Base-by-base conservation (phyloP, 495 filamentous ascomycete genomes). In the Glarea lozoyensis region DNA sequence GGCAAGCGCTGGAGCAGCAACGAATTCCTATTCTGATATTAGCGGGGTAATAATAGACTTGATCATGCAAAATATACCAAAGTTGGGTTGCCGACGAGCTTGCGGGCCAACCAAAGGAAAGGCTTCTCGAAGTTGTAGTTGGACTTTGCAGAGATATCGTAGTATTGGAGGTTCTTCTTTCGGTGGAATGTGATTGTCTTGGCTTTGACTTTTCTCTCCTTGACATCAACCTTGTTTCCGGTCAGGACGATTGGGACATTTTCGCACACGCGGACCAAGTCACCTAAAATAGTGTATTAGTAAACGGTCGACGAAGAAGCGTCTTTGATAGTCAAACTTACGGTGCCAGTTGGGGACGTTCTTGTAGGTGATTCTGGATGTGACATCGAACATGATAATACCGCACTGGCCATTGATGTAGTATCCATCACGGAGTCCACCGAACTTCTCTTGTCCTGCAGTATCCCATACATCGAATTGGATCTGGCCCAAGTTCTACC, bases 51-150 rank as follows among this genome's bases (percentile, higher is more conserved):
- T 7, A n/a, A 7, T 29, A 11, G 17, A 6, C 32, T 16, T 15
- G 29, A 32, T n/a, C 12, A 16, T 38, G 15, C 13, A 24, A n/a
- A 20, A 73, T 85, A 55, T 73, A 95, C 88, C 63, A 99, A 70
- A 52, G 69, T 65, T 50, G 84, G 76, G 75, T 99, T 96, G 63
- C 92, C 93, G 48, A 95, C 93, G 36, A 97, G 78, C 80, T 99
- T 97, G 60, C 93, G 81, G 41, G 92, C 93, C 56, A 99, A 83
- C 93, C 93, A 99, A 49, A 99, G 80, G 85, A 99, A 99, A 48
- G 93, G 93, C 81, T 99, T 99, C 83, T 99, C 93, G 72, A 99
- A 99, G 82, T 99, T 99, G 75, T 99, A 99, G 73, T 99, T 99
- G 55, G 88, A 95, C 78, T 99, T 99, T 64, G 93, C 93, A 36